These are phyloP conservation scores for Persicaria maculosa DNA, from an alignment of 148 eudicot genomes.

Conservation along the genomic window DNA sequence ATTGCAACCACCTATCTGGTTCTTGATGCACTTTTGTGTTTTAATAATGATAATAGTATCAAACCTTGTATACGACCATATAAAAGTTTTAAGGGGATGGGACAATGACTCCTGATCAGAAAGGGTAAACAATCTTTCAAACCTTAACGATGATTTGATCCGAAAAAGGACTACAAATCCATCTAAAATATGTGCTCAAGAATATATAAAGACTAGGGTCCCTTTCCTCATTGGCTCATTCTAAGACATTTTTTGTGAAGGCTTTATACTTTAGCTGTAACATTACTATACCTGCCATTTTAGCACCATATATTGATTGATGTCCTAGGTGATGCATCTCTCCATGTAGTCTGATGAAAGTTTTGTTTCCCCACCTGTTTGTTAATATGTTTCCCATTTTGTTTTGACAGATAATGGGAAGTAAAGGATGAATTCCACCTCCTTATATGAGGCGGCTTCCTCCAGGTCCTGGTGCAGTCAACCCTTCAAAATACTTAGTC, in stretches of 20 bases:
- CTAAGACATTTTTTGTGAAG: neutral
- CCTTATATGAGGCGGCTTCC: constrained; percentile 65
- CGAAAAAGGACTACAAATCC: too few relatives aligned
- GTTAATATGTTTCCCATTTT: constrained; percentile 4
- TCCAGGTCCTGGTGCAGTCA: constrained; percentile 48
- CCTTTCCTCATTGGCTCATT: neutral
- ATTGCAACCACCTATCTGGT: neutral
- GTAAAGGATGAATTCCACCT: constrained; percentile 87
- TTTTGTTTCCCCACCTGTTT: neutral
- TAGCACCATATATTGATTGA: neutral
- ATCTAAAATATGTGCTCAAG: neutral
- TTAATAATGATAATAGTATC: neutral
- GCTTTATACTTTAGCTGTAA: neutral
- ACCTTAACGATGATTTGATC: too few relatives aligned
- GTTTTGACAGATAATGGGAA: constrained; percentile 44
- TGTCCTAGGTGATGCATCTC: neutral
- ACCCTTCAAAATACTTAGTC: too few relatives aligned
- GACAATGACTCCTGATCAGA: neutral
- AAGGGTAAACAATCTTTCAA: too few relatives aligned
- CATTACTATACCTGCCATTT: neutral
- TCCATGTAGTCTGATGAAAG: neutral
- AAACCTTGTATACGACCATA: neutral
- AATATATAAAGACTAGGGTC: neutral
- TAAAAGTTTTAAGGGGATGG: neutral
- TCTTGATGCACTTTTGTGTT: neutral